These are phyloP conservation scores for Raffaelea albimanens DNA, from an alignment of 2,329 filamentous ascomycete genomes.

Conservation along the genomic window DNA sequence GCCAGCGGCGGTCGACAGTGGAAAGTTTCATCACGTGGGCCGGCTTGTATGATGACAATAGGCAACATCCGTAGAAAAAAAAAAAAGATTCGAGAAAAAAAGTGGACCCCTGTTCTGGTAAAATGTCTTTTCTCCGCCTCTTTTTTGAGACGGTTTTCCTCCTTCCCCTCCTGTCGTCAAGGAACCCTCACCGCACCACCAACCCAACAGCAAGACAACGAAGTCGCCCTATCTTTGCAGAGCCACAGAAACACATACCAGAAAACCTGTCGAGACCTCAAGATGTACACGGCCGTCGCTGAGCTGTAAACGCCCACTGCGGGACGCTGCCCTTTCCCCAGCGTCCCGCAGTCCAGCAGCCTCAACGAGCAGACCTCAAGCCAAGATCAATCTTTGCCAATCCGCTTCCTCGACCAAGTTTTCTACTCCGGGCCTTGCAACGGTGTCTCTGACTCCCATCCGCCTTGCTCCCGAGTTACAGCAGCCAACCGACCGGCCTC, in stretches of 20 bases:
- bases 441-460: constrained; percentile 26
- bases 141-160: not conserved
- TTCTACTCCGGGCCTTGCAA: constrained; percentile 37
- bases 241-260: constrained; percentile 23
- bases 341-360: constrained; percentile 77
- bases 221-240: constrained; percentile 46
- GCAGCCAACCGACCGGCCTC: no score
- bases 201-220: constrained; percentile 43
- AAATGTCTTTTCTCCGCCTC: constrained; percentile 5
- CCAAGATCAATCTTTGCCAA: constrained; percentile 40
- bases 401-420: constrained; percentile 56
- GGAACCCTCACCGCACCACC: constrained; percentile 22
- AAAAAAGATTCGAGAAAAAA: not conserved
- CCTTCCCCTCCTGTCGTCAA: not conserved
- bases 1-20: no score
- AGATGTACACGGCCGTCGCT: constrained; percentile 70
- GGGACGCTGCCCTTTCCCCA: constrained; percentile 41
- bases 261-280: constrained; percentile 61
- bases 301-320: constrained; percentile 89
- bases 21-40: no score
- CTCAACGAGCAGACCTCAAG: constrained; percentile 55
- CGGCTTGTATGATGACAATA: no score
- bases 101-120: not conserved
- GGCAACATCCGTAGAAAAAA: not conserved
- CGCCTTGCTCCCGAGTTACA: not conserved